Evolutionary conservation across 257 asterid species (phyloP).

Genomic region (Solanum clarkiae): DNA sequence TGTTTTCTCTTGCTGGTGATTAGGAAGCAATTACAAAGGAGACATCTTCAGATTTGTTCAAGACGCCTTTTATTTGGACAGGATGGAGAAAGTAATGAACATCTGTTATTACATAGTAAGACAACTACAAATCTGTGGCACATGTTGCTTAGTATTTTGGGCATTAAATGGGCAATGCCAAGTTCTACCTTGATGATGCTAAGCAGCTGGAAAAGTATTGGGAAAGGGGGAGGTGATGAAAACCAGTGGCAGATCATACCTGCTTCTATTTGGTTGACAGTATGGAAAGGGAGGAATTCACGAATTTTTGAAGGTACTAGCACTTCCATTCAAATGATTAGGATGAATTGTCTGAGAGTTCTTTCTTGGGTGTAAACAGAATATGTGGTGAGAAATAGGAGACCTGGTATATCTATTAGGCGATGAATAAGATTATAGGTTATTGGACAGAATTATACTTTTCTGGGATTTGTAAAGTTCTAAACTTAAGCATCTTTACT

Average conservation of each 20-base stretch:
- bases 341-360: not conserved
- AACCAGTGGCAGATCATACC: not conserved
- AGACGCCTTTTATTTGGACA: not conserved
- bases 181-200: not conserved
- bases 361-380: not conserved
- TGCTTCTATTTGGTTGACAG: not conserved
- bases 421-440: not conserved
- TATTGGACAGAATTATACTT: not conserved
- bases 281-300: not conserved
- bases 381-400: not conserved
- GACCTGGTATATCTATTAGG: not conserved
- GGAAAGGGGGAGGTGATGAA: not conserved
- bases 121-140: not conserved
- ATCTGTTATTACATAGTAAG: not conserved
- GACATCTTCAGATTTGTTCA: not conserved
- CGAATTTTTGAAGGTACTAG: not conserved
- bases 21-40: not conserved
- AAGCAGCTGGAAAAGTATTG: not conserved
- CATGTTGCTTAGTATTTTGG: not conserved
- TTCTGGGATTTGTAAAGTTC: not conserved
- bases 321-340: not conserved
- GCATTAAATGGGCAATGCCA: not conserved
- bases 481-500: not conserved
- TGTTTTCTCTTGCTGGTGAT: not conserved
- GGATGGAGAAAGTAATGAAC: not conserved